A percentile compares a stretch with the other conserved stretches of the same genome.
Evolutionary conservation across 306 rosid species (phyloP).

Genomic region (Casuarina cunninghamiana): DNA sequence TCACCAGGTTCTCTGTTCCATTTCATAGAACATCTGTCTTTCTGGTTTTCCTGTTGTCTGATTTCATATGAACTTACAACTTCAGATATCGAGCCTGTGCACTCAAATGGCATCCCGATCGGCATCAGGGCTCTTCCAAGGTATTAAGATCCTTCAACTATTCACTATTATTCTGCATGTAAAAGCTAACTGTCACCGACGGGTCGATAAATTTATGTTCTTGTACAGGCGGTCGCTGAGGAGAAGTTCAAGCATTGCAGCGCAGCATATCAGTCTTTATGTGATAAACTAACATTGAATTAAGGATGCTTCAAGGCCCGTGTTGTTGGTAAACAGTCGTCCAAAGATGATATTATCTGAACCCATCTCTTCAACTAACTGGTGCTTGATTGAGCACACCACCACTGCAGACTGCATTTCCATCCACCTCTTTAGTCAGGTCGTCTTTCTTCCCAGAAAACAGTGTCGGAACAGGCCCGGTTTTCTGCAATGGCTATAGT

Average conservation of each 20-base stretch:
- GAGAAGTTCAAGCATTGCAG: constrained; percentile 86
- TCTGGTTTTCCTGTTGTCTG: neutral
- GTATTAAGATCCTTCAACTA: constrained; percentile 31
- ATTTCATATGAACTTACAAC: constrained; percentile 14
- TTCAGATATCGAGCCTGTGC: constrained; percentile 77
- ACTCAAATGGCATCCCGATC: constrained; percentile 94
- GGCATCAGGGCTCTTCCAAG: constrained; percentile 87
- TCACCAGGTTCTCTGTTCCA: constrained; percentile 13
- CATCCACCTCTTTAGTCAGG: constrained; percentile 16
- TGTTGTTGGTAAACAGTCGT: too few species aligned
- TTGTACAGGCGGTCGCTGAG: constrained; percentile 63
- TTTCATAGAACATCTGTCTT: constrained; percentile 1
- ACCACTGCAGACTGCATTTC: neutral
- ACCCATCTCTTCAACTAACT: constrained; percentile 7
- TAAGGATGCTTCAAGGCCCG: constrained; percentile 23
- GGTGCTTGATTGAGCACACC: too few species aligned
- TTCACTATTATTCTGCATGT: neutral
- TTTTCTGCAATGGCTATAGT: constrained; percentile 1
- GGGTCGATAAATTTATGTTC: neutral
- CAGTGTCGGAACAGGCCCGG: neutral
- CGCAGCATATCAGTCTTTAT: constrained; percentile 73
- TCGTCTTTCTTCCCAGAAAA: neutral
- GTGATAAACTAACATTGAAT: constrained; percentile 54
- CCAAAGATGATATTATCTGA: constrained; percentile 6
- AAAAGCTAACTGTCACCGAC: neutral